These are phyloP conservation scores for Emmonsia crescens DNA, from an alignment of 2,329 filamentous ascomycete species.

Conservation along the genomic window DNA sequence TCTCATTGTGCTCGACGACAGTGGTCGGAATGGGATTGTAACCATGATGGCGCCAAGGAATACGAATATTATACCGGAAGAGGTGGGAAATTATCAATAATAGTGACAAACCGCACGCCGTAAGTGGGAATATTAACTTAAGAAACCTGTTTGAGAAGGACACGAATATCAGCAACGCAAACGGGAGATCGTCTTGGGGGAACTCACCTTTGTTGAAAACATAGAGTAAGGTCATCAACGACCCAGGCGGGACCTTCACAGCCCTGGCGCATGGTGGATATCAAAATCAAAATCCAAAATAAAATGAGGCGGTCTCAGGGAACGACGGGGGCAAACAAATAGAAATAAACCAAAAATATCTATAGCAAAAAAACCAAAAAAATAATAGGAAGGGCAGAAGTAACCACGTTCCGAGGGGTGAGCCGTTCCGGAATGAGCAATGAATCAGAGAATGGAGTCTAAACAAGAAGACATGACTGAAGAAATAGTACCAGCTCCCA, in stretches of 20 bases:
- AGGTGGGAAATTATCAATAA: constrained; percentile 52
- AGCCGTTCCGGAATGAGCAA: not conserved
- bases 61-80: constrained; percentile 42
- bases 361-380: not conserved
- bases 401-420: too few relatives aligned
- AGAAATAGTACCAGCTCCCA: not conserved
- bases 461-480: not conserved
- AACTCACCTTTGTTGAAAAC: constrained; percentile 47
- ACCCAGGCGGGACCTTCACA: constrained; percentile 51
- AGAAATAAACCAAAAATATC: not conserved
- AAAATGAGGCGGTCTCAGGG: too few relatives aligned
- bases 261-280: constrained; percentile 24
- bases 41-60: constrained; percentile 40
- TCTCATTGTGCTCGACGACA: constrained; percentile 41
- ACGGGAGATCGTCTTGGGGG: constrained; percentile 1
- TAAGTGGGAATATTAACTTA: constrained; percentile 66
- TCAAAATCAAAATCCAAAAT: not conserved
- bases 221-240: constrained; percentile 50
- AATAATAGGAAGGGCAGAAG: not conserved
- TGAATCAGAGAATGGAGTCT: not conserved
- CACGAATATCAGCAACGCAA: not conserved
- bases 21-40: constrained; percentile 42
- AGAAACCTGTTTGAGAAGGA: constrained; percentile 52
- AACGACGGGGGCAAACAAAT: not conserved
- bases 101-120: constrained; percentile 59